Percentiles rank a stretch among this genome's conserved stretches.
These are phyloP conservation scores for Chalaropsis ovoidea DNA, from an alignment of 2,329 filamentous ascomycete genomes.

Conservation along the genomic window DNA sequence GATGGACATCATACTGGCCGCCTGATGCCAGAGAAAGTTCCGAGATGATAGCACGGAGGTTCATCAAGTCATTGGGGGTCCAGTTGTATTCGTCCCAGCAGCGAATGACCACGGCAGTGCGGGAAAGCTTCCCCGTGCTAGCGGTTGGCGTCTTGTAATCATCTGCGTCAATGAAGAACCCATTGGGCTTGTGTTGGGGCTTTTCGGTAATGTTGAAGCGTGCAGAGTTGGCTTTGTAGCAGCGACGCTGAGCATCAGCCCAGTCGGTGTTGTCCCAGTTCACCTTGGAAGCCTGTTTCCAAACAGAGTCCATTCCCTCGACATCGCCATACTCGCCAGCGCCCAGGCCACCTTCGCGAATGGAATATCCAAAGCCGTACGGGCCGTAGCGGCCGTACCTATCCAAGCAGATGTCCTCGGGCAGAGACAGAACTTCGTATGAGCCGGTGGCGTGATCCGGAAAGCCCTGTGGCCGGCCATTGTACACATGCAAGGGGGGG, in stretches of 20 bases:
- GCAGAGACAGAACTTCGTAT: slow-evolving; percentile 66
- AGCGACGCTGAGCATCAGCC: slow-evolving; percentile 66
- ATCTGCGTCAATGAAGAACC: slow-evolving; percentile 42
- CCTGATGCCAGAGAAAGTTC: slow-evolving; percentile 73
- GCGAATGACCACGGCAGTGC: slow-evolving; percentile 71
- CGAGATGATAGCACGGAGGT: slow-evolving; percentile 71
- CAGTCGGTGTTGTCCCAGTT: slow-evolving; percentile 71
- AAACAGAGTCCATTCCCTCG: slow-evolving; percentile 70
- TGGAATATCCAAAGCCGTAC: slow-evolving; percentile 81
- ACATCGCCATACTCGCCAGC: slow-evolving; percentile 76
- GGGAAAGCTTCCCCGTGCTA: slow-evolving; percentile 32
- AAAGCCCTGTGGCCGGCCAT: slow-evolving; percentile 72
- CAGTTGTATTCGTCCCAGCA: slow-evolving; percentile 75
- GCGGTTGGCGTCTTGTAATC: slow-evolving; percentile 26
- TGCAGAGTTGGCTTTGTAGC: slow-evolving; percentile 66
- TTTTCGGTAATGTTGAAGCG: slow-evolving; percentile 37
- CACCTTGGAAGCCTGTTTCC: slow-evolving; percentile 59
- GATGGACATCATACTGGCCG: slow-evolving; percentile 75
- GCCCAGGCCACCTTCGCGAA: slow-evolving; percentile 66
- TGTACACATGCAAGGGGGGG: slow-evolving; percentile 61
- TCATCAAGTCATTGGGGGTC: slow-evolving; percentile 68
- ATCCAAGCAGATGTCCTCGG: slow-evolving; percentile 86
- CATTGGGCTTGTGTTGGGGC: slow-evolving; percentile 35
- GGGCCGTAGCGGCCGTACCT: slow-evolving; percentile 78
- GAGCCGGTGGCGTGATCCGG: slow-evolving; percentile 80